Conservation (phyloP, 371 early-diverging fungal genomes). For the Lichtheimia ramosa region DNA sequence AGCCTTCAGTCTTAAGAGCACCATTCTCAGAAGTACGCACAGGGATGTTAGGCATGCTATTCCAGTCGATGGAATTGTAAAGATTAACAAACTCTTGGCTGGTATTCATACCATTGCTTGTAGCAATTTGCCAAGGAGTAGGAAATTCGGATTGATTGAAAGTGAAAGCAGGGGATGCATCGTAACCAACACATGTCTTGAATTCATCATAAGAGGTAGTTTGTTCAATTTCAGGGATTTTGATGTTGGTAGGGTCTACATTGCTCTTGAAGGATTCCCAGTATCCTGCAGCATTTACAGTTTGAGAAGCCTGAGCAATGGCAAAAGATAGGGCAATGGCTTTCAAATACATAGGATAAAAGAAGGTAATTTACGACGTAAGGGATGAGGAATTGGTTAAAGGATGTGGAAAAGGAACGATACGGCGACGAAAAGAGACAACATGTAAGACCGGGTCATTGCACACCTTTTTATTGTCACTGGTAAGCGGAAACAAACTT, state of each 20-base stretch:
- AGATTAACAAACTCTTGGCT: constrained; percentile 25
- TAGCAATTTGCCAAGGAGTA: constrained; percentile 31
- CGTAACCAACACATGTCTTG: constrained; percentile 23
- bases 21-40: constrained; percentile 17
- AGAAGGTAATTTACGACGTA: not conserved
- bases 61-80: constrained; percentile 31
- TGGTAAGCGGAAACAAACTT: no score
- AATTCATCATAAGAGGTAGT: constrained; percentile 25
- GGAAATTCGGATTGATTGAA: constrained; percentile 26
- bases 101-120: constrained; percentile 35
- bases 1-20: constrained; percentile 17
- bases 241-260: constrained; percentile 30
- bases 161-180: constrained; percentile 12
- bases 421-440: no score
- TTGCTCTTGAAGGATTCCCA: constrained; percentile 21
- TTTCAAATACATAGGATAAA: constrained; percentile 25
- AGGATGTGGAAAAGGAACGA: no score
- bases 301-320: not conserved
- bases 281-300: constrained; percentile 16
- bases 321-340: constrained; percentile 1
- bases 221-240: constrained; percentile 44
- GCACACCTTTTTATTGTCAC: no score
- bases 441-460: no score
- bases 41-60: constrained; percentile 21
- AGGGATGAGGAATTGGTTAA: not conserved